These are phyloP conservation scores for Leishmania mexicana DNA, from an alignment of 208 protist species.

Conservation along the genomic window DNA sequence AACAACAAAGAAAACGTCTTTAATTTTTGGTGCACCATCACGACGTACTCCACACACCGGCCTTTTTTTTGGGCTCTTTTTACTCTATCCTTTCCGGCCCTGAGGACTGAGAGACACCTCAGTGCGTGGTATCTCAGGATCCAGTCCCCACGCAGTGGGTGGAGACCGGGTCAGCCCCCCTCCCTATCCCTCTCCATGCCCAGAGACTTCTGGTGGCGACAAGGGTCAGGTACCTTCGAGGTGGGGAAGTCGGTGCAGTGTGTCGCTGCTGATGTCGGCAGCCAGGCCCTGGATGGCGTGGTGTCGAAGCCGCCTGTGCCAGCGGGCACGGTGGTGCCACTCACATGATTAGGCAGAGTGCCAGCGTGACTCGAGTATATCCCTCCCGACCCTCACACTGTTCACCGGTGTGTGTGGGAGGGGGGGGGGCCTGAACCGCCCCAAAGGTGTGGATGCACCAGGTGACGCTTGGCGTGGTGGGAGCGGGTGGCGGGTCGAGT, in stretches of 20 bases:
- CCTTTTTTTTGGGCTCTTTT: background rate
- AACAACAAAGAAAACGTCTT: too few relatives aligned
- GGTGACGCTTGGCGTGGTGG: background rate
- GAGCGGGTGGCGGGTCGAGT: background rate
- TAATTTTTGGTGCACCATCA: background rate
- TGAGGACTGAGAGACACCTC: background rate
- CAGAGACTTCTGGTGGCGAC: background rate
- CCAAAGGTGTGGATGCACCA: background rate
- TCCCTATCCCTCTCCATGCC: background rate
- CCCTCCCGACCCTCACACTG: background rate
- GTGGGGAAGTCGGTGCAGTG: background rate
- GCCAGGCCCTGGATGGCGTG: background rate
- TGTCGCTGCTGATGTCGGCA: background rate
- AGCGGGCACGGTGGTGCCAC: background rate
- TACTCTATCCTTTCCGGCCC: background rate
- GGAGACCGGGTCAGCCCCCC: too few relatives aligned
- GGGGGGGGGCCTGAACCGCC: background rate
- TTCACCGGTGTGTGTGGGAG: background rate
- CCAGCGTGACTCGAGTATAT: background rate
- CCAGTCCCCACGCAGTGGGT: too few relatives aligned
- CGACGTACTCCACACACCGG: background rate
- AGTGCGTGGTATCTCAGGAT: background rate
- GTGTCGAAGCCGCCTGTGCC: background rate
- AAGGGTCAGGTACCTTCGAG: background rate
- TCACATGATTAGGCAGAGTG: background rate